Base-by-base conservation (phyloP, 176 grass and related monocot genomes). In the Phyllostachys edulis region DNA sequence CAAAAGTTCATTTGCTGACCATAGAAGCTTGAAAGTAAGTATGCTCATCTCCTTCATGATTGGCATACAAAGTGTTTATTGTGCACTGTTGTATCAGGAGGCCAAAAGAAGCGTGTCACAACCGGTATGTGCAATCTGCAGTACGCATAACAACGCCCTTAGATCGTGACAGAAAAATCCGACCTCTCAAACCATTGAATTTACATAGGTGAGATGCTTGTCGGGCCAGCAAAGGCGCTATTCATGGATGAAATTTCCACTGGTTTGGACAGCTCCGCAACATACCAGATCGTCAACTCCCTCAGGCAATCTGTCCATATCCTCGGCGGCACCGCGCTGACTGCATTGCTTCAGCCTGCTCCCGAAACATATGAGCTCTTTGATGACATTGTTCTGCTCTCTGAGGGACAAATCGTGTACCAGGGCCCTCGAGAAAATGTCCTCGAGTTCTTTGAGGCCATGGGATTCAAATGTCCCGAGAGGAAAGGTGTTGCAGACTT, bases 231-330 rank as follows among this genome's bases (percentile, higher is more conserved):
- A 36, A 94, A 91, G 82, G 95, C 90, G 3, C 95, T 97, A 15
- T 95, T 98, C 87, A 98, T 98, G 95, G 95, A 98, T 23, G 95
- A 98, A 69, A 98, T 98, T 69, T 95, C 95, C 29, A 97, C 95
- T 0, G 92, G 95, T 44, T 80, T 97, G 47, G 95, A 97, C 75
- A 97, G 95, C 84, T 97, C 95, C 67, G 94, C 95, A 2, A 94
- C 95, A 0, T 97, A 89, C 80, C 95, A 97, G 85, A 97, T 97
- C 0, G 62, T 97, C 23, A 94, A 97, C 79, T 97, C 90, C 32
- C 81, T 97, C 15, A 90, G 95, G 79, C 92, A 97, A 36, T 94
- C 92, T 2, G 87, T 97, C 12, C 95, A 97, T 67, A 94, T 97
- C 71, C 90, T 97, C 9, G 95, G 87, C 0, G 95, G 92, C 38